Base-by-base conservation (phyloP, 192 early-diverging fungal species). In the Coemansia sp. region DNA sequence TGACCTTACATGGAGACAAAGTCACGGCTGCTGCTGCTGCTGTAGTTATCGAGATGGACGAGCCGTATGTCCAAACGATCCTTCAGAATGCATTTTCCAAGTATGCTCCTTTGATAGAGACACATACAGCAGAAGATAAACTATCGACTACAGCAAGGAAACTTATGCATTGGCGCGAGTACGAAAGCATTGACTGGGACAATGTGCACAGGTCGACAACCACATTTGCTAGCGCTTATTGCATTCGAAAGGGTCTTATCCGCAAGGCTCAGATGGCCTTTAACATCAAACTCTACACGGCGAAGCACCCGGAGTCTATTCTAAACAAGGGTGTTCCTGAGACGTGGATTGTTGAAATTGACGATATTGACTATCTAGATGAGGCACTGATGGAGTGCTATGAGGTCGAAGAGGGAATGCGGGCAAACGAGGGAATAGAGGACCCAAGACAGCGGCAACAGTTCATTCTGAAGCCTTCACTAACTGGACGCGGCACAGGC, bases 311-410 rank as follows among this genome's bases (percentile, higher is more conserved):
- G 0, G 46, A 74, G 4, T 83, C 80, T 25, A 66, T 85, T 3
- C 53, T 87, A n/a, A 58, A 57, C 34, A 40, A 33, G 0, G 77
- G 81, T 1, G 80, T 86, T 9, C 86, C 86, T 6, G 83, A 84
- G 44, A 87, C 86, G 7, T 87, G 83, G 83, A 58, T 80, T 33
- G 79, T 87, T 21, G 86, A 87, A 62, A 61, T 87, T 0, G 83
- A 83, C 55, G 83, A 87, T 47, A 60, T 81, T 9, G 84, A 87
- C 21, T 87, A 87, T 51, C 44, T 87, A 38, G 86, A 87, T 14
- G 86, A 87, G 62, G 86, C 86, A 10, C 65, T 87, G 58, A 83
- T 84, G 60, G 86, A 87, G 52, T 82, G 82, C 43, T 87, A 80
- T 51, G 86, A 87, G 47, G 83, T 87, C 0, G 83, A 83, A 15